Percentiles rank a stretch among this genome's conserved stretches.
These are phyloP conservation scores for Mycena belliarum DNA, from an alignment of 768 basidiomycete species.

Conservation along the genomic window DNA sequence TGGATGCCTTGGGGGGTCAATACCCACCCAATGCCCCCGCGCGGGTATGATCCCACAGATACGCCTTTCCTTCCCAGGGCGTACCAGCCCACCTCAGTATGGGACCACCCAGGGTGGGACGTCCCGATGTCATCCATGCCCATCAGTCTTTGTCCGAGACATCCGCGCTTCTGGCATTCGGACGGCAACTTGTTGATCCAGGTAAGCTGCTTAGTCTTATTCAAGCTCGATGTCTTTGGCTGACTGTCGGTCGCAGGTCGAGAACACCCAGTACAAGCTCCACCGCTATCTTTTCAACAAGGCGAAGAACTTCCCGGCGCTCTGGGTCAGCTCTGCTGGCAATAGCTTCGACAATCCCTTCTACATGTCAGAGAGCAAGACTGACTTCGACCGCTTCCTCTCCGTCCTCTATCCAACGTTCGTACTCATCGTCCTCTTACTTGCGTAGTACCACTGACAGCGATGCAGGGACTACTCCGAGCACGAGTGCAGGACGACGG, in stretches of 20 bases:
- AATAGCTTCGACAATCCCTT: background rate
- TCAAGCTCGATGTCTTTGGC: no score
- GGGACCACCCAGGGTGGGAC: no score
- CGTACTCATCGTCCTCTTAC: slow-evolving; percentile 12
- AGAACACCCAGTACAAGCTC: slow-evolving; percentile 26
- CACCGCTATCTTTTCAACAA: slow-evolving; percentile 34
- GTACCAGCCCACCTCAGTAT: no score
- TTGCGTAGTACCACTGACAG: background rate
- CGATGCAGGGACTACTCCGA: slow-evolving; percentile 28
- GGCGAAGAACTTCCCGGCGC: background rate
- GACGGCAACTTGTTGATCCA: slow-evolving; percentile 26
- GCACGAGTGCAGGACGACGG: slow-evolving; percentile 32
- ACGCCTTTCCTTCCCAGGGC: no score
- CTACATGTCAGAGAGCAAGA: slow-evolving; percentile 39
- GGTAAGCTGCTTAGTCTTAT: slow-evolving; percentile 21
- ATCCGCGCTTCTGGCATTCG: slow-evolving; percentile 26
- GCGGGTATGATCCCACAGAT: no score
- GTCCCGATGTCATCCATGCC: no score
- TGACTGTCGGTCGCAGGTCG: slow-evolving; percentile 26
- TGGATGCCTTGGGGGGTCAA: no score
- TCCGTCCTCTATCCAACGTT: slow-evolving; percentile 38
- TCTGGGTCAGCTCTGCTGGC: background rate
- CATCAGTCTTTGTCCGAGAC: slow-evolving; percentile 2
- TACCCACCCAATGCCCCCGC: no score
- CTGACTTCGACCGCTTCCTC: slow-evolving; percentile 35